phyloP scores from a whole-genome alignment of 1,139 yeast species.

The Pichia sp. region DNA sequence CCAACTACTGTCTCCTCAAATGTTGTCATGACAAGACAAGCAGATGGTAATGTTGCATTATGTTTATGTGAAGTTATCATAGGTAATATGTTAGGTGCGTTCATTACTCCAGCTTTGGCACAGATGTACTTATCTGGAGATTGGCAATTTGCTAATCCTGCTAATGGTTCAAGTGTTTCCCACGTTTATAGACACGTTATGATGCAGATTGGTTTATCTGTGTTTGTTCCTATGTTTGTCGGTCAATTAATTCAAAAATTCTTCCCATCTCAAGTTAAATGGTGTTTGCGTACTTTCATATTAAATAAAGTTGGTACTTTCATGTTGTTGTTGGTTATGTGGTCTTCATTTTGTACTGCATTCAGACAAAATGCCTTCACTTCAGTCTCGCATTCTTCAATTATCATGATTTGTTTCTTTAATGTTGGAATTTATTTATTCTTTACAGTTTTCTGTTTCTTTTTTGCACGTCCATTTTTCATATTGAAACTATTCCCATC shows the following conservation, averaged over 20 bases:
- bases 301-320: conserved; percentile 69
- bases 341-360: conserved; percentile 82
- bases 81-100: conserved; percentile 80
- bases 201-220: conserved; percentile 80
- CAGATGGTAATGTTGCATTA: conserved; percentile 68
- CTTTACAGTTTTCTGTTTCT: conserved; percentile 57
- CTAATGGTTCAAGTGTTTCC: conserved; percentile 45
- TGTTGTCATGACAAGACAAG: conserved; percentile 72
- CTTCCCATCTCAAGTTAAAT: conserved; percentile 56
- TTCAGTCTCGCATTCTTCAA: conserved; percentile 49
- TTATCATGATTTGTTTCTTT: conserved; percentile 73
- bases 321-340: conserved; percentile 74
- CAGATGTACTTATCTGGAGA: conserved; percentile 57
- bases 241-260: conserved; percentile 77
- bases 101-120: conserved; percentile 74
- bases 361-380: conserved; percentile 76
- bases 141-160: conserved; percentile 83
- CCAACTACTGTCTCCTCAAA: conserved; percentile 88
- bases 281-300: conserved; percentile 52
- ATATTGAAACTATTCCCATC: conserved; percentile 37
- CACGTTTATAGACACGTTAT: conserved; percentile 64
- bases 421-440: conserved; percentile 71
- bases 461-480: conserved; percentile 56
- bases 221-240: conserved; percentile 78
- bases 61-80: conserved; percentile 80